phyloP scores from a whole-genome alignment of 2,329 filamentous ascomycete species.

The Fusarium sp. region DNA sequence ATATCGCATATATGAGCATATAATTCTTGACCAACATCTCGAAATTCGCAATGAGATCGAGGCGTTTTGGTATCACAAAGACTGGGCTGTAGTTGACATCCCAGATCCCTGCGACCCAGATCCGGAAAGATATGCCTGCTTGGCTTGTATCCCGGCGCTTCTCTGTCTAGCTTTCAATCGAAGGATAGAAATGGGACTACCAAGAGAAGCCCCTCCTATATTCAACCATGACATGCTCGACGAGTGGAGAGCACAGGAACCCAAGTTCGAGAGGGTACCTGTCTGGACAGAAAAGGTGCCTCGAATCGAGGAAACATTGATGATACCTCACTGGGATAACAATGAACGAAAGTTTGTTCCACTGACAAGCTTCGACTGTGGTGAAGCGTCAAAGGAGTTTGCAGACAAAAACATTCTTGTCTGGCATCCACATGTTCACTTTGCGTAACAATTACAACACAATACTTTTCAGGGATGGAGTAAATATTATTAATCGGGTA shows the following conservation, averaged over 20 bases:
- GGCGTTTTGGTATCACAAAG: conserved; percentile 28
- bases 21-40: conserved; percentile 26
- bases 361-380: conserved; percentile 1
- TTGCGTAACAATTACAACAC: conserved; percentile 5
- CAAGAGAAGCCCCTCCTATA: conserved; percentile 25
- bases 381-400: conserved; percentile 14
- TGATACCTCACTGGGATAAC: conserved; percentile 28
- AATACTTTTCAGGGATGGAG: background rate
- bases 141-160: conserved; percentile 31
- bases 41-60: conserved; percentile 32
- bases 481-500: conserved; percentile 22
- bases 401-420: conserved; percentile 28
- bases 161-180: conserved; percentile 26
- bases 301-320: conserved; percentile 7
- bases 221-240: conserved; percentile 28
- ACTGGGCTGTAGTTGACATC: conserved; percentile 26
- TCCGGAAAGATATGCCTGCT: conserved; percentile 33
- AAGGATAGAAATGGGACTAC: conserved; percentile 28
- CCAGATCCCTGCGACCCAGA: conserved; percentile 31
- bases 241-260: conserved; percentile 27
- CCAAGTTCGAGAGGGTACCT: conserved; percentile 16
- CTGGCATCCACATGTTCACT: conserved; percentile 27
- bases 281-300: conserved; percentile 18
- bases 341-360: conserved; percentile 17
- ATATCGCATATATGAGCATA: conserved; percentile 32